Base-by-base conservation (phyloP, 192 early-diverging fungal species). In the Rhizoclosmatium sp. region DNA sequence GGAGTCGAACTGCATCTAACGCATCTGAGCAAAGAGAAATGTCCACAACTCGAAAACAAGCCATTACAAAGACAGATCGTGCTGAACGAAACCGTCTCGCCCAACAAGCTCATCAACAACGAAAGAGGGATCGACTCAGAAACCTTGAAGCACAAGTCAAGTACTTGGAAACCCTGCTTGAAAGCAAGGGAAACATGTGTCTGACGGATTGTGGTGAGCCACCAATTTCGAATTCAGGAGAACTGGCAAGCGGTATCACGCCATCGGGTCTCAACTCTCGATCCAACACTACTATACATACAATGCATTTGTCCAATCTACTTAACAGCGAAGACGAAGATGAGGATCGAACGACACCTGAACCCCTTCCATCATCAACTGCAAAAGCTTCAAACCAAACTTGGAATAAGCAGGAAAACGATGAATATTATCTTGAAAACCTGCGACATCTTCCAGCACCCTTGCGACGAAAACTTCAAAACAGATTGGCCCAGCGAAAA, bases 31-130 rank as follows among this genome's bases (percentile, higher is more conserved):
- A 31, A 31, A 31, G 31, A 31, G 31, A 31, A 31, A 31, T 31
- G 31, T 31, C 31, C 31, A 31, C 31, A 31, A 31, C 31, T 31
- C 31, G 51, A 54, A 54, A 54, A 16, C 51, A 16, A 54, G 16
- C 5, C 9, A 7, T 54, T 7, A 54, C 51, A 0, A 54, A 54
- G 51, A 54, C 5, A 12, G 51, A 54, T 7, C 5, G 16, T 12
- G 51, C 51, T 54, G 51, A 54, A 54, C 51, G 51, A 7, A 54
- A 54, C 16, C 51, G 51, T 12, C 9, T 54, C 51, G 51, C 51
- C 51, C 51, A 54, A 54, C 51, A 54, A 54, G 51, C 51, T 16
- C 51, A 54, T 54, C 51, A 54, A 54, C 51, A 54, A 54, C 51
- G 51, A 54, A 54, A 54, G 16, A 0, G 16, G 51, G 9, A 54